A percentile compares a stretch with the other conserved stretches of the same genome.
Conservation (phyloP, 495 filamentous ascomycete genomes). For the Sphaerosporella brunnea region DNA sequence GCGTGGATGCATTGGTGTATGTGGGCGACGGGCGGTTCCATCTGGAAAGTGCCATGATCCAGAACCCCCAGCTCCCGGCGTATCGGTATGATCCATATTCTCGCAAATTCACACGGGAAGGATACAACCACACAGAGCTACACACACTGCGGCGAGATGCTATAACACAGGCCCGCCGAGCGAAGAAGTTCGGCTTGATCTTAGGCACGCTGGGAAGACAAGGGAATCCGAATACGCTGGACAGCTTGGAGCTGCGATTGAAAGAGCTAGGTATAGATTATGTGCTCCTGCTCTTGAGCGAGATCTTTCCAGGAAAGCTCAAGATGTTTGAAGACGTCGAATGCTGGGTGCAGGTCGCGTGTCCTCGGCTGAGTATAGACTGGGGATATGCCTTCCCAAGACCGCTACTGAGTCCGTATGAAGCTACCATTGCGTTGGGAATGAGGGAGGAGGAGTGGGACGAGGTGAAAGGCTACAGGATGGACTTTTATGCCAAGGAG, state of each 20-base stretch:
- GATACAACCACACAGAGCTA: constrained; percentile 79
- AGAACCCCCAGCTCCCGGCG: constrained; percentile 74
- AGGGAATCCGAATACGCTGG: constrained; percentile 85
- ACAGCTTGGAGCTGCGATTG: constrained; percentile 62
- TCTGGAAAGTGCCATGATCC: constrained; percentile 95
- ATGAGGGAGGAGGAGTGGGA: constrained; percentile 55
- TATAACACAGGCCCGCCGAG: constrained; percentile 51
- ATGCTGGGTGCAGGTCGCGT: constrained; percentile 95
- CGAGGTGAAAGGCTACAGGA: constrained; percentile 55
- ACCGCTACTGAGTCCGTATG: constrained; percentile 82
- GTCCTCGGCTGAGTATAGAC: constrained; percentile 86
- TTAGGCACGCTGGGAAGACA: constrained; percentile 82
- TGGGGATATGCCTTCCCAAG: constrained; percentile 94
- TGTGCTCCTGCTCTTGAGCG: constrained; percentile 67
- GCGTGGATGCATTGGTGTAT: constrained; percentile 71
- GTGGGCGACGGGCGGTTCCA: constrained; percentile 94
- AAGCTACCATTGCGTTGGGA: constrained; percentile 75
- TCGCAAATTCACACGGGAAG: constrained; percentile 71
- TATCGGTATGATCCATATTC: constrained; percentile 97
- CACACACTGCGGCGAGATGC: constrained; percentile 60
- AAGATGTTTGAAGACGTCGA: constrained; percentile 84
- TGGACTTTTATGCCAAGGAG: constrained; percentile 94
- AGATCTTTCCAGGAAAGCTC: constrained; percentile 92
- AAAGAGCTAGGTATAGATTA: constrained; percentile 49
- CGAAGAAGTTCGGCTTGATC: constrained; percentile 84